phyloP scores from a whole-genome alignment of 495 filamentous ascomycete genomes.

The Lepidopterella palustris region DNA sequence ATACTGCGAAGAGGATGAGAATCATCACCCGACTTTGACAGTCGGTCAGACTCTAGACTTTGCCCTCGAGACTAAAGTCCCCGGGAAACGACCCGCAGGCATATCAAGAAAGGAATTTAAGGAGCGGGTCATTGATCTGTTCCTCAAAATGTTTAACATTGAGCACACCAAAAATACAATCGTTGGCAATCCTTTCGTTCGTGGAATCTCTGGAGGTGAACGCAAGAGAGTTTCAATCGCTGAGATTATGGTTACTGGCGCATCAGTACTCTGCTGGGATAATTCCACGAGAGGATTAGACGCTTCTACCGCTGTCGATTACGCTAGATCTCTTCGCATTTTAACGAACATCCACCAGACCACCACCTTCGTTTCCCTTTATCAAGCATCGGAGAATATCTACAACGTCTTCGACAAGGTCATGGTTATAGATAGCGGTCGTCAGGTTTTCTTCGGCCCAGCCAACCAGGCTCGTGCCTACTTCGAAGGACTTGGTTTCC shows the following conservation, averaged over 20 bases:
- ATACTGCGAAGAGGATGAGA: slow-evolving; percentile 81
- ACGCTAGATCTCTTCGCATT: slow-evolving; percentile 64
- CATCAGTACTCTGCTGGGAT: slow-evolving; percentile 71
- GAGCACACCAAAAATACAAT: slow-evolving; percentile 75
- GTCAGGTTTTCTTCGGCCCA: slow-evolving; percentile 75
- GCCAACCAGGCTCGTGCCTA: slow-evolving; percentile 62
- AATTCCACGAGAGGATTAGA: slow-evolving; percentile 81
- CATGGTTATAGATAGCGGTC: slow-evolving; percentile 71
- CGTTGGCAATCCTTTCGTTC: slow-evolving; percentile 72
- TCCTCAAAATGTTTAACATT: slow-evolving; percentile 86
- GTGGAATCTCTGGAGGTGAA: slow-evolving; percentile 82
- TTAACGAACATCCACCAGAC: slow-evolving; percentile 74
- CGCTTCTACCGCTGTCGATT: slow-evolving; percentile 73
- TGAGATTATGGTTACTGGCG: slow-evolving; percentile 64
- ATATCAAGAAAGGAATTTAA: slow-evolving; percentile 63
- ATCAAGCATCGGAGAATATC: slow-evolving; percentile 79
- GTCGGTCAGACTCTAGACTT: slow-evolving; percentile 80
- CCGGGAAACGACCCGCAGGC: slow-evolving; percentile 62
- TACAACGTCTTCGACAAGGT: slow-evolving; percentile 86
- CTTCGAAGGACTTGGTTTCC: slow-evolving; percentile 76
- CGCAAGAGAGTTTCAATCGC: slow-evolving; percentile 72
- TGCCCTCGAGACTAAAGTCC: slow-evolving; percentile 73
- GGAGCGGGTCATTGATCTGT: slow-evolving; percentile 57
- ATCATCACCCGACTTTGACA: slow-evolving; percentile 74
- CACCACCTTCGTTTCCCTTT: slow-evolving; percentile 73